Base-by-base conservation (phyloP, 768 basidiomycete species). In the Leucocoprinus leucothites region DNA sequence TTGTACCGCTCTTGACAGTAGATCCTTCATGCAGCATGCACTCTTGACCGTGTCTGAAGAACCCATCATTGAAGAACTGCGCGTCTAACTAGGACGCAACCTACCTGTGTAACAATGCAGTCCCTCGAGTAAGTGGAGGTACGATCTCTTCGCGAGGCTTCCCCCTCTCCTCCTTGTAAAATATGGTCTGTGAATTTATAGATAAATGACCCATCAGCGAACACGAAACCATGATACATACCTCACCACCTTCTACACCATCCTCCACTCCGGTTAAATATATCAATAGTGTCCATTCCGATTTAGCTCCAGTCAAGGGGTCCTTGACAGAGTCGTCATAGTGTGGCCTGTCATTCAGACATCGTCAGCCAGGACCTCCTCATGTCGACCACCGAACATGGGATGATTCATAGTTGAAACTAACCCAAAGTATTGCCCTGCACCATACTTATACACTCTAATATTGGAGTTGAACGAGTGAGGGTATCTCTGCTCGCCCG, bases 251-350 rank as follows among this genome's bases (percentile, higher is more conserved):
- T 62, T 83, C 75, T 1, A 91, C 82, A 16, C 86, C 87, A 63
- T 89, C 87, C 61, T 90, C 85, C 3, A 65, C 65, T 1, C 89
- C 89, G 4, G 85, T 84, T 31, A 91, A 66, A 63, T 91, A 91
- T 22, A 91, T 75, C 22, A 91, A 67, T 35, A 91, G 67, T 0
- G 89, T 91, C 89, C 89, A 91, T 65, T 89, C 87, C 31, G 85
- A 87, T 64, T 78, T 81, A 1, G 78, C 75, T 3, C 84, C 84
- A 6, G 85, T 84, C 49, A 73, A 63, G 3, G 75, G 53, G 63
- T 87, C 86, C 7, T 75, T 74, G 24, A 87, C 82, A 18, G 82
- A 81, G 61, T 88, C 87, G 59, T 91, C 88, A 61, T 89, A 91
- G 65, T 90, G 89, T 13, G 82, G 80, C 19, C 79, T 79, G 40